These are phyloP conservation scores for Tetramitus jugosus DNA, from an alignment of 208 protist species.

Conservation along the genomic window DNA sequence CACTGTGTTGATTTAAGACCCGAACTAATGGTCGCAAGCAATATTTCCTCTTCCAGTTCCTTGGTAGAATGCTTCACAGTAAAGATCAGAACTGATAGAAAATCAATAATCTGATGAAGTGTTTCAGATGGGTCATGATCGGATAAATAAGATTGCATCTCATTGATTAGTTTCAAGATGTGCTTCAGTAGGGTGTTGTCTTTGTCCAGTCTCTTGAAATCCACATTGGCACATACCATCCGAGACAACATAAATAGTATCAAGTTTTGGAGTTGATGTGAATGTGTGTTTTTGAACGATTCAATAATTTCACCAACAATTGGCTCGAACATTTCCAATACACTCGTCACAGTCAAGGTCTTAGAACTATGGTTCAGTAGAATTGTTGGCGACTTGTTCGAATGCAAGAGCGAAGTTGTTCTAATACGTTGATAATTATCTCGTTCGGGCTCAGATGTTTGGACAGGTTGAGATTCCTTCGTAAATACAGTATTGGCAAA, in stretches of 20 bases:
- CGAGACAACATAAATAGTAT: neutral
- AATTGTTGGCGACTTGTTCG: neutral
- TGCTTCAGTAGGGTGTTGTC: neutral
- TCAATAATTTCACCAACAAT: neutral
- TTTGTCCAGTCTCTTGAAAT: conserved; percentile 9
- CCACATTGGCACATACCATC: neutral
- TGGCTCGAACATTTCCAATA: conserved; percentile 1
- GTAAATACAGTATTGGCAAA: too few relatives aligned
- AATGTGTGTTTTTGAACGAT: conserved; percentile 6
- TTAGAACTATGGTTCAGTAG: too few relatives aligned
- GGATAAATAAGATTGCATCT: neutral
- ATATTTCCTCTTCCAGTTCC: neutral
- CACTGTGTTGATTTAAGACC: neutral
- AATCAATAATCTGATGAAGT: neutral
- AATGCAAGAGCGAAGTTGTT: neutral
- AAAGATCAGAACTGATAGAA: neutral
- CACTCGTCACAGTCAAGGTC: neutral
- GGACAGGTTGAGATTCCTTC: too few relatives aligned
- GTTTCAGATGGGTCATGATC: neutral
- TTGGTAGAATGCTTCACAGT: neutral
- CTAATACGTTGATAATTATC: too few relatives aligned
- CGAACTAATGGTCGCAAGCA: neutral
- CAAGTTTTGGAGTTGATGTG: neutral
- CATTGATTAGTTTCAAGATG: neutral
- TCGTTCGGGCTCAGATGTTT: too few relatives aligned